phyloP scores from a whole-genome alignment of 2,329 filamentous ascomycete species.

The Akanthomyces muscarius region DNA sequence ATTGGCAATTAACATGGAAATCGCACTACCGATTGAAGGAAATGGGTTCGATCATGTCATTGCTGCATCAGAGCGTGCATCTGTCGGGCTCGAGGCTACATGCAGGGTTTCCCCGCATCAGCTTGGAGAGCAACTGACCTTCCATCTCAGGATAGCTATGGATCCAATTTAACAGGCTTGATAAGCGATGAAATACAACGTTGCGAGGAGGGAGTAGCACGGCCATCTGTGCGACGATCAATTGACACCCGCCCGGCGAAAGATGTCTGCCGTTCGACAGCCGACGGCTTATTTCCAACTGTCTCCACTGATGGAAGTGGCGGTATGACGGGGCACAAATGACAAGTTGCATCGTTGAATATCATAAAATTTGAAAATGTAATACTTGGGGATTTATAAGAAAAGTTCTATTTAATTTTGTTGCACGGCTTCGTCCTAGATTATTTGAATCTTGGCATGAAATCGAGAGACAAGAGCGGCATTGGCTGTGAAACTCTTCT shows the following conservation, averaged over 20 bases:
- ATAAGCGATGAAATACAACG: neutral
- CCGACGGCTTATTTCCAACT: neutral
- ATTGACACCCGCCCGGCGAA: neutral
- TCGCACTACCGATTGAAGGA: neutral
- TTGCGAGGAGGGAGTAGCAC: neutral
- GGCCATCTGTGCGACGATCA: neutral
- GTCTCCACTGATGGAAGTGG: neutral
- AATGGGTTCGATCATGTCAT: neutral
- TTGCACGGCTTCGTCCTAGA: too few species aligned
- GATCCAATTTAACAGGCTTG: neutral
- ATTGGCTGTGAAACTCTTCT: too few species aligned
- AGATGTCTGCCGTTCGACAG: neutral
- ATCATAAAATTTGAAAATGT: too few species aligned
- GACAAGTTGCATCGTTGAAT: too few species aligned
- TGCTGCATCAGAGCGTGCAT: neutral
- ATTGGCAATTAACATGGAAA: neutral
- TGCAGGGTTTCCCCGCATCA: constrained; percentile 7
- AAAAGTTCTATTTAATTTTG: too few species aligned
- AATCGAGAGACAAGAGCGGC: too few species aligned
- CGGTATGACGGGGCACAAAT: too few species aligned
- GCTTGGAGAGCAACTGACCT: neutral
- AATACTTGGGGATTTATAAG: too few species aligned
- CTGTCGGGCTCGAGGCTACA: neutral
- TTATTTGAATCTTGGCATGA: too few species aligned
- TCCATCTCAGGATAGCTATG: neutral